Conservation (phyloP, 106 monocot genomes). For the Allium fistulosum region DNA sequence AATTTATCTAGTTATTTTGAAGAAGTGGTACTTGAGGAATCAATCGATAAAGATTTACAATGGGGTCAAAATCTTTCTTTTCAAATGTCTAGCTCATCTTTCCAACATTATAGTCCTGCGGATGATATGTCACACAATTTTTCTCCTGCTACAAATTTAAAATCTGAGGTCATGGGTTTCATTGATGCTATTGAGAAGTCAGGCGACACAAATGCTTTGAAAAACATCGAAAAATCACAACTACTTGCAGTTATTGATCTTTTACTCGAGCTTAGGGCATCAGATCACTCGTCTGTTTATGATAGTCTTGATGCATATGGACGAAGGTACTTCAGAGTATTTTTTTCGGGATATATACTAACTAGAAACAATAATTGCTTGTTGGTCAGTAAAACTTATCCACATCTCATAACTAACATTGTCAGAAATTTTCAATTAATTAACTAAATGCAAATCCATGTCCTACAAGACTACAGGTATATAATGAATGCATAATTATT, state of each 20-base stretch:
- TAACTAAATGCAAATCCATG: too few species aligned
- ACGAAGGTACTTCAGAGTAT: slow-evolving; percentile 48
- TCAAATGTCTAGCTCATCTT: slow-evolving; percentile 15
- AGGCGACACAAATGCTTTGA: slow-evolving; percentile 16
- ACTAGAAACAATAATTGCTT: too few species aligned
- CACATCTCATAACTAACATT: too few species aligned
- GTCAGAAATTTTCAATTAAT: too few species aligned
- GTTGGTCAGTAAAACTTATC: too few species aligned
- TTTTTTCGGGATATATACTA: background rate
- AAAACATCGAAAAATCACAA: slow-evolving; percentile 41
- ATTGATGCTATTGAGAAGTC: slow-evolving; percentile 29
- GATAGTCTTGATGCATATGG: slow-evolving; percentile 86
- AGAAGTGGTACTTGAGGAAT: slow-evolving; percentile 11
- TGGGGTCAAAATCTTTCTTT: slow-evolving; percentile 47
- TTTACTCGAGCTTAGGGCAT: slow-evolving; percentile 50
- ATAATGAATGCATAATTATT: too few species aligned
- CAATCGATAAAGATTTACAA: slow-evolving; percentile 26
- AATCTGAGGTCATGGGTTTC: slow-evolving; percentile 40
- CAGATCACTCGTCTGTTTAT: slow-evolving; percentile 52
- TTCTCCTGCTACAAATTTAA: slow-evolving; percentile 15
- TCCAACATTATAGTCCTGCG: slow-evolving; percentile 9
- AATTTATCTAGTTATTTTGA: slow-evolving; percentile 43
- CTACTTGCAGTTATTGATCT: slow-evolving; percentile 66
- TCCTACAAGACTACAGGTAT: too few species aligned
- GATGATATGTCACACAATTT: slow-evolving; percentile 16